Evolutionary conservation across 73 alveolate species (phyloP).

Genomic region (Paramecium octaurelia): DNA sequence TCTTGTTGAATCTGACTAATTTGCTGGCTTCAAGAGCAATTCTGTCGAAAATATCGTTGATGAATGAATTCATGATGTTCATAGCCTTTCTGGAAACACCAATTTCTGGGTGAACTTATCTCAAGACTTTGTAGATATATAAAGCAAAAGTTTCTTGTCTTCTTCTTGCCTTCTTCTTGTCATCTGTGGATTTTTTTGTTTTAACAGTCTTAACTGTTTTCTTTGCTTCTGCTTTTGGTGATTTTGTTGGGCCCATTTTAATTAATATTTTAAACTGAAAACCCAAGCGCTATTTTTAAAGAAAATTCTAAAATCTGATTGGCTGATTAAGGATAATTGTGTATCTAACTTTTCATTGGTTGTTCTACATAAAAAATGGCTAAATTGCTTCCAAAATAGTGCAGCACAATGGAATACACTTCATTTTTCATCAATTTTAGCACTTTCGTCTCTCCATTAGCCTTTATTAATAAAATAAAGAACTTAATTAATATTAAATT

Average conservation of each 20-base stretch:
- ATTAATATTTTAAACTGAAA: constrained; percentile 4
- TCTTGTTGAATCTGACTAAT: constrained; percentile 68
- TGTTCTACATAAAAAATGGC: background rate
- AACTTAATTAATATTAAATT: background rate
- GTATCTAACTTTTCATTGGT: constrained; percentile 1
- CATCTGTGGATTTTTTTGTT: constrained; percentile 58
- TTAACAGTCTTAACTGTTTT: constrained; percentile 65
- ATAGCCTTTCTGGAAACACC: constrained; percentile 78
- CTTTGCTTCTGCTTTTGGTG: constrained; percentile 67
- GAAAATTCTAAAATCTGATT: constrained; percentile 26
- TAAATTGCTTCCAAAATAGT: constrained; percentile 2
- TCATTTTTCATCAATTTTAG: background rate
- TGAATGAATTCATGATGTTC: constrained; percentile 76
- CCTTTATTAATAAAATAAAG: background rate
- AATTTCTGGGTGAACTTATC: constrained; percentile 78
- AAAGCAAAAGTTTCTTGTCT: constrained; percentile 73
- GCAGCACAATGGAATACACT: constrained; percentile 9
- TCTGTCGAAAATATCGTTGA: constrained; percentile 73
- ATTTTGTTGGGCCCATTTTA: constrained; percentile 63
- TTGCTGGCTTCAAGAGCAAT: constrained; percentile 74
- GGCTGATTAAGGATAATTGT: constrained; percentile 30
- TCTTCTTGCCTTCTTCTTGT: constrained; percentile 66
- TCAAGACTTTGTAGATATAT: constrained; percentile 72
- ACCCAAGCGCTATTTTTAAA: background rate
- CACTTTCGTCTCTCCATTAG: background rate